phyloP scores from a whole-genome alignment of 2,329 filamentous ascomycete species.

The Sporothrix euskadiensis region DNA sequence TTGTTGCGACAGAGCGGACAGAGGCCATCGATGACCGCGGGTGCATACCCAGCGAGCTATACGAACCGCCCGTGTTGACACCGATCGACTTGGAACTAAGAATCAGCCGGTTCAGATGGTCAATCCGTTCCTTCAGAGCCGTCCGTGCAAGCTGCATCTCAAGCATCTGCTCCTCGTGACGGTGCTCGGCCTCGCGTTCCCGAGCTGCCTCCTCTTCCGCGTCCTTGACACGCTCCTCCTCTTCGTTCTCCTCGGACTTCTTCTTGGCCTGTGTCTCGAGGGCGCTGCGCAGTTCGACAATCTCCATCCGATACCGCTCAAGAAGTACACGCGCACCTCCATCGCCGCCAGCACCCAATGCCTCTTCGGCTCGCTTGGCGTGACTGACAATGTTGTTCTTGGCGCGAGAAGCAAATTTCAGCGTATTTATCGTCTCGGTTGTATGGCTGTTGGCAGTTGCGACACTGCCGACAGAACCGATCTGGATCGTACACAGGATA shows the following conservation, averaged over 20 bases:
- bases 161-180: conserved; percentile 95
- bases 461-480: conserved; percentile 72
- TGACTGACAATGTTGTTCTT: conserved; percentile 98
- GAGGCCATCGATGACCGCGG: conserved; percentile 62
- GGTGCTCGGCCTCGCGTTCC: conserved; percentile 77
- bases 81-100: conserved; percentile 93
- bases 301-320: conserved; percentile 92
- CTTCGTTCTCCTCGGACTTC: conserved; percentile 57
- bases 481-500: conserved; percentile 94
- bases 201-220: conserved; percentile 71
- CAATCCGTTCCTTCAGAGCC: conserved; percentile 93
- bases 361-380: conserved; percentile 91
- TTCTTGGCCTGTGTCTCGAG: conserved; percentile 79
- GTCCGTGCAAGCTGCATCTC: conserved; percentile 98
- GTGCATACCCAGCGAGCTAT: conserved; percentile 66
- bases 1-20: conserved; percentile 52
- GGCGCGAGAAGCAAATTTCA: conserved; percentile 94
- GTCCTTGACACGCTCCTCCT: conserved; percentile 62
- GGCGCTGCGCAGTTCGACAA: conserved; percentile 75
- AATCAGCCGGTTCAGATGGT: conserved; percentile 93
- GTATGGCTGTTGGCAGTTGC: conserved; percentile 74
- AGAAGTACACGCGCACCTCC: conserved; percentile 82
- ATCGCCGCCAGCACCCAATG: conserved; percentile 76
- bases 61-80: conserved; percentile 77
- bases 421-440: conserved; percentile 86